Evolutionary conservation across 2,329 filamentous ascomycete species (phyloP).

Genomic region (Colletotrichum lupini): DNA sequence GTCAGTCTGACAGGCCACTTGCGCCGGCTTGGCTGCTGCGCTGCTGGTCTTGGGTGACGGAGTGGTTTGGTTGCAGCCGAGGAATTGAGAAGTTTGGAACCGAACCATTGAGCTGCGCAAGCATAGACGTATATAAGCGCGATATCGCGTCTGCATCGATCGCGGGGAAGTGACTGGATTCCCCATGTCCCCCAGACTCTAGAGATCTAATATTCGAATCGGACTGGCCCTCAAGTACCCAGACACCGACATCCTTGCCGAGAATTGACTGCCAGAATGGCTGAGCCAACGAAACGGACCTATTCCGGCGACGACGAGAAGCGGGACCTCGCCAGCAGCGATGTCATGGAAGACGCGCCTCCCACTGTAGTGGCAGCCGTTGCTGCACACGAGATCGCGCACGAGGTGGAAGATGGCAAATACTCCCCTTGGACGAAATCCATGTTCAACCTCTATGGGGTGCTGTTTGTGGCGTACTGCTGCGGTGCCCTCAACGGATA

Average conservation of each 20-base stretch:
- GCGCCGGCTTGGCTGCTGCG: background rate
- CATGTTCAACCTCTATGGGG: slow-evolving; percentile 35
- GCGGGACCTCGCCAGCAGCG: background rate
- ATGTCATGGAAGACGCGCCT: slow-evolving; percentile 11
- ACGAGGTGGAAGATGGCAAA: slow-evolving; percentile 28
- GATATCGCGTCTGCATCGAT: background rate
- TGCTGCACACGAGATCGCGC: slow-evolving; percentile 30
- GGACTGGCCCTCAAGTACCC: background rate
- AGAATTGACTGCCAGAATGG: slow-evolving; percentile 11
- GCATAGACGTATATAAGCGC: slow-evolving; percentile 16
- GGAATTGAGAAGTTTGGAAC: background rate
- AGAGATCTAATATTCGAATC: background rate
- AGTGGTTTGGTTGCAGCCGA: slow-evolving; percentile 11
- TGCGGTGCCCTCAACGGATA: slow-evolving; percentile 35
- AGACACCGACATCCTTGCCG: background rate
- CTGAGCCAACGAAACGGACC: background rate
- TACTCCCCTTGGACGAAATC: slow-evolving; percentile 38
- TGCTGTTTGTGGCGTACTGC: slow-evolving; percentile 36
- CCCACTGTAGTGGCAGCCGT: slow-evolving; percentile 14
- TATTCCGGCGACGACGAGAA: slow-evolving; percentile 5
- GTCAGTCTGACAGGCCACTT: background rate
- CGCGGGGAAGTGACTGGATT: background rate
- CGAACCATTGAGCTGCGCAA: background rate
- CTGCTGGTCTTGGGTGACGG: background rate
- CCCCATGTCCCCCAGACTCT: background rate